A percentile compares a stretch with the other conserved stretches of the same genome.
Conservation (phyloP, 2,329 filamentous ascomycete species). For the Gremmenia infestans region DNA sequence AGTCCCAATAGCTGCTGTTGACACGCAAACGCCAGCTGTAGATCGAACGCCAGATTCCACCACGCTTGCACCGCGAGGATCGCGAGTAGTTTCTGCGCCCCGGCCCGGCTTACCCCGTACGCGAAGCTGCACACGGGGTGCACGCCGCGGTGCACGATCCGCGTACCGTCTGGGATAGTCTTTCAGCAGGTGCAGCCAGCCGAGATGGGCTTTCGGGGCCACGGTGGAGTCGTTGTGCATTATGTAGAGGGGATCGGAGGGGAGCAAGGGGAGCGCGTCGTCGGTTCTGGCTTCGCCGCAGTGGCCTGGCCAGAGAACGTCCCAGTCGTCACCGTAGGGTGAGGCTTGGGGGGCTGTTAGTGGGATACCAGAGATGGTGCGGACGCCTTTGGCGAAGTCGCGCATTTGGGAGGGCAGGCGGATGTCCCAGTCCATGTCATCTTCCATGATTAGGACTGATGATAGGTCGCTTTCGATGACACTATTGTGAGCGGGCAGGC, state of each 20-base stretch:
- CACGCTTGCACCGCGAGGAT: conserved; percentile 45
- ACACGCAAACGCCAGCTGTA: conserved; percentile 31
- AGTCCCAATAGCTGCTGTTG: conserved; percentile 28
- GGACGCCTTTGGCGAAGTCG: conserved; percentile 23
- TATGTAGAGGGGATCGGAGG: conserved; percentile 7
- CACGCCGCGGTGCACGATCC: conserved; percentile 27
- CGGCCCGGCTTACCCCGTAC: conserved; percentile 31
- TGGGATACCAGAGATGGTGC: conserved; percentile 1
- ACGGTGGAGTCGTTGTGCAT: conserved; percentile 26
- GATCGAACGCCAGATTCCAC: conserved; percentile 28
- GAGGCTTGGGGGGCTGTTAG: conserved; percentile 10
- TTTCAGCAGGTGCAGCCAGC: conserved; percentile 8
- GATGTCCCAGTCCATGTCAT: conserved; percentile 43
- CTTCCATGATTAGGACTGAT: conserved; percentile 39
- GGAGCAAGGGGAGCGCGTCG: neutral
- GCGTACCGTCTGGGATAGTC: conserved; percentile 13
- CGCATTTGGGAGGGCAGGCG: conserved; percentile 13
- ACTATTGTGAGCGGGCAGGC: conserved; percentile 3
- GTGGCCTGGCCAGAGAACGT: conserved; percentile 35
- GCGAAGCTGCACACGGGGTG: conserved; percentile 33
- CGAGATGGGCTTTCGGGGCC: conserved; percentile 14
- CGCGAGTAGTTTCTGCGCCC: conserved; percentile 52
- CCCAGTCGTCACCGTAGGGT: conserved; percentile 34
- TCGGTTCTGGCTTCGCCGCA: conserved; percentile 27
- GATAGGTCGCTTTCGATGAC: conserved; percentile 32